Evolutionary conservation across 2,329 filamentous ascomycete species (phyloP).

Genomic region (Lecanosticta acicola): DNA sequence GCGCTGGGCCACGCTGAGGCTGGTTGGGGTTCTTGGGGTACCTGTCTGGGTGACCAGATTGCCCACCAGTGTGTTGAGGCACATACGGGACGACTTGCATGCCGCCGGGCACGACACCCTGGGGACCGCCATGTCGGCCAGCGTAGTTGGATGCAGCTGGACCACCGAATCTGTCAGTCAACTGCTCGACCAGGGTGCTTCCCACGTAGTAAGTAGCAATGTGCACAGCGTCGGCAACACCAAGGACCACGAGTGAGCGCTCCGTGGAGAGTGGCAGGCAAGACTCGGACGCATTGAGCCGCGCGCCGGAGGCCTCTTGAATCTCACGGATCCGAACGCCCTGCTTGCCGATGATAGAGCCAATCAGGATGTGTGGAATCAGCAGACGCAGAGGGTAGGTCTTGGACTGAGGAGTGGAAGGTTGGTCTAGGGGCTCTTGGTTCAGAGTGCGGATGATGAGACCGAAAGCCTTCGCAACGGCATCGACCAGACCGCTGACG

Average conservation of each 20-base stretch:
- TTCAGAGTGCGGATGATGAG: constrained; percentile 97
- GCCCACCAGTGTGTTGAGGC: constrained; percentile 85
- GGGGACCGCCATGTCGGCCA: constrained; percentile 85
- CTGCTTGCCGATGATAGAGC: constrained; percentile 96
- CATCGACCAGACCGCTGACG: constrained; percentile 92
- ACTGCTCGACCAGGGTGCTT: constrained; percentile 93
- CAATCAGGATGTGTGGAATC: constrained; percentile 94
- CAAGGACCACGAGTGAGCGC: constrained; percentile 94
- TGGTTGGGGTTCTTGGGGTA: constrained; percentile 69
- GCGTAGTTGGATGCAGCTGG: constrained; percentile 97
- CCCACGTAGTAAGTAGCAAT: constrained; percentile 99
- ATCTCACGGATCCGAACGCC: constrained; percentile 96
- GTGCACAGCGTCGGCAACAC: constrained; percentile 95
- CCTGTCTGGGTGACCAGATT: constrained; percentile 85
- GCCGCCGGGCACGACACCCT: constrained; percentile 87
- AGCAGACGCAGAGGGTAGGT: constrained; percentile 93
- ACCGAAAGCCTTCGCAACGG: constrained; percentile 95
- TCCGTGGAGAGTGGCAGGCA: constrained; percentile 93
- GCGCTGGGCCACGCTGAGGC: constrained; percentile 60
- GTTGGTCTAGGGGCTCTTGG: constrained; percentile 82
- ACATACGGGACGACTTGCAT: constrained; percentile 99
- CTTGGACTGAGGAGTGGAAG: constrained; percentile 91
- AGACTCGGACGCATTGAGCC: constrained; percentile 92
- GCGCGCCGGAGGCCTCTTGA: constrained; percentile 92
- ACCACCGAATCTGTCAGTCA: constrained; percentile 93